Conservation (phyloP, 2,329 filamentous ascomycete species). For the Phialocephala sp. region DNA sequence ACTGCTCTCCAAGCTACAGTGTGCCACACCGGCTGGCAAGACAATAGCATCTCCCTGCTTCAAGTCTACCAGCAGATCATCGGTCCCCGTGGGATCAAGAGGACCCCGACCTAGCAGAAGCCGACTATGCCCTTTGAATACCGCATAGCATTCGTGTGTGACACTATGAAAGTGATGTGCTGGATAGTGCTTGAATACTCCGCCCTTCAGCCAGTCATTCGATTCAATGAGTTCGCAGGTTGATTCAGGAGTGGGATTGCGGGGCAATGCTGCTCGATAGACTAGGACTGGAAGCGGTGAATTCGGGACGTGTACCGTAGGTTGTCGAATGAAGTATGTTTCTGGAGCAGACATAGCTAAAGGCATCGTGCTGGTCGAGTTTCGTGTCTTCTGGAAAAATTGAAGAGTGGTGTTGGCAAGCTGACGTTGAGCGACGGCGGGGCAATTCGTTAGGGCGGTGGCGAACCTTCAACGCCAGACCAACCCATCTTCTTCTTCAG, state of each 20-base stretch:
- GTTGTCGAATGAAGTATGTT: slow-evolving; percentile 27
- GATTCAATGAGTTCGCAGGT: slow-evolving; percentile 36
- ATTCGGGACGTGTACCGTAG: slow-evolving; percentile 43
- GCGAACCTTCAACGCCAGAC: not conserved
- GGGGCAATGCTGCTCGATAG: slow-evolving; percentile 44
- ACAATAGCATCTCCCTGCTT: slow-evolving; percentile 45
- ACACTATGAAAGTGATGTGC: slow-evolving; percentile 44
- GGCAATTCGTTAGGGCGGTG: slow-evolving; percentile 8
- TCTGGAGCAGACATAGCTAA: slow-evolving; percentile 24
- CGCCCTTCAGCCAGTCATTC: slow-evolving; percentile 44
- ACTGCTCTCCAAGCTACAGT: slow-evolving; percentile 41
- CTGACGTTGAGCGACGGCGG: slow-evolving; percentile 4
- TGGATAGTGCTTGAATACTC: slow-evolving; percentile 34
- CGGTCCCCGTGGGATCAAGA: slow-evolving; percentile 27
- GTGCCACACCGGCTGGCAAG: slow-evolving; percentile 44
- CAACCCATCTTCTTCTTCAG: not conserved
- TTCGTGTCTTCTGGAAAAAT: not conserved
- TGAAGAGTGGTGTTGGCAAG: not conserved
- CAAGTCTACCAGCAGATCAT: slow-evolving; percentile 30
- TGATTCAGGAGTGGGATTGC: slow-evolving; percentile 35
- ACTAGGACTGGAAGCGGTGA: slow-evolving; percentile 44
- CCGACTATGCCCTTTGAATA: slow-evolving; percentile 40
- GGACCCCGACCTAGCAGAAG: slow-evolving; percentile 43
- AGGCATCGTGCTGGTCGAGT: slow-evolving; percentile 17
- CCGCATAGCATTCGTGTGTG: slow-evolving; percentile 47